A percentile compares a stretch with the other conserved stretches of the same genome.
These are phyloP conservation scores for Epicoccum nigrum DNA, from an alignment of 2,329 filamentous ascomycete species.

Conservation along the genomic window DNA sequence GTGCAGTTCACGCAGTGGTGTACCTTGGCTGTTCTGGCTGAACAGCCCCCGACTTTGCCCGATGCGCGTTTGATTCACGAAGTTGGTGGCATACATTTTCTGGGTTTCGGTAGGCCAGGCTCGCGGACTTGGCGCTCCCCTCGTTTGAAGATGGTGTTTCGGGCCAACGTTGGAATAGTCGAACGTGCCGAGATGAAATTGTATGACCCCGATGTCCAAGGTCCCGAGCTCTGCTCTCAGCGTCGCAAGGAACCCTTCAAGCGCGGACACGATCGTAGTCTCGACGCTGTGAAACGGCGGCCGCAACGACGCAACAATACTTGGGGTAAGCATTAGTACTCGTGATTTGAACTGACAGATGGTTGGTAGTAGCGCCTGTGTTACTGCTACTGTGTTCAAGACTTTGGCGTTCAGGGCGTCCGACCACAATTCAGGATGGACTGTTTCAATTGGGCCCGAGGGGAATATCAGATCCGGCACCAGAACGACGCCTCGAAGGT, in stretches of 20 bases:
- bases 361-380: conserved; percentile 78
- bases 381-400: conserved; percentile 84
- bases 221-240: conserved; percentile 79
- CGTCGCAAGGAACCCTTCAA: conserved; percentile 84
- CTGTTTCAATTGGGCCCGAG: conserved; percentile 81
- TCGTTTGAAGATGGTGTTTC: conserved; percentile 49
- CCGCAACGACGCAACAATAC: conserved; percentile 78
- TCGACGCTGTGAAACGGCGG: conserved; percentile 85
- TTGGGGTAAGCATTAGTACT: conserved; percentile 78
- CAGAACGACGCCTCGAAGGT: conserved; percentile 79
- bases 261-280: conserved; percentile 80
- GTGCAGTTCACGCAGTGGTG: conserved; percentile 78
- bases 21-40: conserved; percentile 63
- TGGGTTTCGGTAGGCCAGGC: conserved; percentile 47
- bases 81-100: conserved; percentile 47
- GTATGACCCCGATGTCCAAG: conserved; percentile 77
- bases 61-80: conserved; percentile 44
- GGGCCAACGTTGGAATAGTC: conserved; percentile 72
- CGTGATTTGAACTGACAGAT: conserved; percentile 63
- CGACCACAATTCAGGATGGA: conserved; percentile 82
- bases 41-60: conserved; percentile 60
- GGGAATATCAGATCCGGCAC: conserved; percentile 81
- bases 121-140: conserved; percentile 40
- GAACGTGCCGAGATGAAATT: conserved; percentile 90
- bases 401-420: conserved; percentile 93